These are phyloP conservation scores for Globisporangium emineosum DNA, from an alignment of 352 stramenopile genomes.

Conservation along the genomic window DNA sequence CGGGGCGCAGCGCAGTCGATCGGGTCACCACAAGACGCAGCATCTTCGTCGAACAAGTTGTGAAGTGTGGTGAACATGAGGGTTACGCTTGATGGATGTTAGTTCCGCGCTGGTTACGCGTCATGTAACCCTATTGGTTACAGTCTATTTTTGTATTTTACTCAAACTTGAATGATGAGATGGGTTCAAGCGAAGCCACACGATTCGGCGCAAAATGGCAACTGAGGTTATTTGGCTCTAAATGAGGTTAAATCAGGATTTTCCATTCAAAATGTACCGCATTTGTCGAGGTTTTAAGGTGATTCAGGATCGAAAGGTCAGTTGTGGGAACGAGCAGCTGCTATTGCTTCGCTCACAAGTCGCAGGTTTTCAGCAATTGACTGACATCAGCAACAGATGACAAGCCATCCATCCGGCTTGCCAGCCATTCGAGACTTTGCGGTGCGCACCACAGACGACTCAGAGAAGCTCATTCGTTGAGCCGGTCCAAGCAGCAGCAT, in stretches of 20 bases:
- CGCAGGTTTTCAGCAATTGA: slow-evolving; percentile 3
- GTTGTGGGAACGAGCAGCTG: neutral
- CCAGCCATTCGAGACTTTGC: slow-evolving; percentile 13
- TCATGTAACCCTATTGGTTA: neutral
- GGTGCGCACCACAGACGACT: neutral
- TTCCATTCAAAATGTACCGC: neutral
- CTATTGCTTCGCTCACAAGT: slow-evolving; percentile 7
- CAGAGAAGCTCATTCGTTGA: neutral
- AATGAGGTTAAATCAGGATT: slow-evolving; percentile 8
- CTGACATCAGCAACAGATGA: neutral
- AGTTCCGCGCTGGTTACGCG: neutral
- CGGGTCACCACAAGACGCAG: slow-evolving; percentile 35
- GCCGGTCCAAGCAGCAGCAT: slow-evolving; percentile 3
- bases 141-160: neutral
- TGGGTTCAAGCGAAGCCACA: slow-evolving; percentile 2
- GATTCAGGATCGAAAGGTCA: neutral
- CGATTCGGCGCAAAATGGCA: neutral
- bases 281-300: neutral
- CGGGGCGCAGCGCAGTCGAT: slow-evolving; percentile 23
- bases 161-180: slow-evolving; percentile 3
- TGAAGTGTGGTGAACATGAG: neutral
- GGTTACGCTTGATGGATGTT: neutral
- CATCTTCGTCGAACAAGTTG: slow-evolving; percentile 27
- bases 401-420: neutral
- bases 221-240: neutral